These are phyloP conservation scores for Lizonia empirigonia DNA, from an alignment of 2,329 filamentous ascomycete species.

Conservation along the genomic window DNA sequence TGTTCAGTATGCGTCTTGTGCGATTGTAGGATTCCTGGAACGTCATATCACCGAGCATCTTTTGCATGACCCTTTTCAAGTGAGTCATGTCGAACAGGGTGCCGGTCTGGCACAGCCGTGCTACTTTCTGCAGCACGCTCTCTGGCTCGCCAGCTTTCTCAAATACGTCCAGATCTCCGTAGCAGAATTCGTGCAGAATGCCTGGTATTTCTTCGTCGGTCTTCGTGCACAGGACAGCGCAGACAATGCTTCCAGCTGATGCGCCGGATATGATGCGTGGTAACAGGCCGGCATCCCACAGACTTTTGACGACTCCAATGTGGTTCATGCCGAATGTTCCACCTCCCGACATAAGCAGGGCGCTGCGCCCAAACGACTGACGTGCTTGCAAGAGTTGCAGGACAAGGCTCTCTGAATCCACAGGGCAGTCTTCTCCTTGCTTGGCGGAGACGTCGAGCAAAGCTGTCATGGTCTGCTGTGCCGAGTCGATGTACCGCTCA, in stretches of 20 bases:
- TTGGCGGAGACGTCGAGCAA: conserved; percentile 68
- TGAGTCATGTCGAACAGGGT: conserved; percentile 85
- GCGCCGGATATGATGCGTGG: conserved; percentile 87
- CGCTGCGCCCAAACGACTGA: conserved; percentile 84
- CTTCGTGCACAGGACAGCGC: conserved; percentile 76
- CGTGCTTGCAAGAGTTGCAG: conserved; percentile 74
- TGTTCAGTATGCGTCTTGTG: conserved; percentile 90
- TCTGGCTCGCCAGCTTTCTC: conserved; percentile 66
- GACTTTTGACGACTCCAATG: conserved; percentile 81
- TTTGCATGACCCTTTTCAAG: conserved; percentile 79
- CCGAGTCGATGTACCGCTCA: conserved; percentile 83
- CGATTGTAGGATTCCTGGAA: conserved; percentile 96
- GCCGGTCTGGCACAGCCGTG: conserved; percentile 78
- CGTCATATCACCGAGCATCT: conserved; percentile 83
- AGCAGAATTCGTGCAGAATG: conserved; percentile 72
- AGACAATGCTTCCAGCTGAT: conserved; percentile 86
- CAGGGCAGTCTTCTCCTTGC: conserved; percentile 54
- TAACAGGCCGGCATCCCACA: conserved; percentile 75
- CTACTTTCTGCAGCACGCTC: conserved; percentile 70
- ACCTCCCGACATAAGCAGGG: conserved; percentile 80
- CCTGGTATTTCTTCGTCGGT: conserved; percentile 78
- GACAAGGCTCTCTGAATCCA: conserved; percentile 66
- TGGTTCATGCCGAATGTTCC: conserved; percentile 93
- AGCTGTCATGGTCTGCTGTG: conserved; percentile 73
- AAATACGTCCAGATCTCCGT: conserved; percentile 82